Percentiles rank a stretch among this genome's conserved stretches.
Conservation (phyloP, 345 rosid genomes). For the Cardiospermum halicacabum region DNA sequence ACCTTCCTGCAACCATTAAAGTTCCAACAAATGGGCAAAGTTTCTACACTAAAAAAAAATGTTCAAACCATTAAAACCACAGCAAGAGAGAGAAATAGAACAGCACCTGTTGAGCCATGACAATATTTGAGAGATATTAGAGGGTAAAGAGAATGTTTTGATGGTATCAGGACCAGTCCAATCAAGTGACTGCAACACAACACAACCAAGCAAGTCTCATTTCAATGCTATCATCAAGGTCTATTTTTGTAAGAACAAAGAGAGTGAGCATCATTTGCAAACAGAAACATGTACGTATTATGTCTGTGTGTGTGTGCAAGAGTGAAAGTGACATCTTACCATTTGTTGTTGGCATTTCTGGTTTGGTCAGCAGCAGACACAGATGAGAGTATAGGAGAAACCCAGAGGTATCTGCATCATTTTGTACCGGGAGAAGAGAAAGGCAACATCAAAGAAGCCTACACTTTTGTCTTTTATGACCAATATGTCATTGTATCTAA, state of each 20-base stretch:
- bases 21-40: background rate
- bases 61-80: background rate
- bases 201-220: background rate
- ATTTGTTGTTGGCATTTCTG: conserved; percentile 7
- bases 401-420: conserved; percentile 11
- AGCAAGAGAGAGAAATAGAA: background rate
- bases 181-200: background rate
- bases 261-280: conserved; percentile 12
- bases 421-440: conserved; percentile 19
- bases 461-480: background rate
- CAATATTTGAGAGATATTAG: background rate
- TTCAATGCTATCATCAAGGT: background rate
- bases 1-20: conserved; percentile 48
- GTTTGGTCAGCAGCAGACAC: conserved; percentile 15
- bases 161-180: background rate
- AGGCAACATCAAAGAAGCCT: conserved; percentile 2
- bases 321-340: conserved; percentile 25
- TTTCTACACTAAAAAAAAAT: background rate
- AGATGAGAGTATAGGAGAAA: conserved; percentile 3
- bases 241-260: background rate
- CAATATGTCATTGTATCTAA: conserved; percentile 7
- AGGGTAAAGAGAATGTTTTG: background rate
- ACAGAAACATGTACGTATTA: background rate
- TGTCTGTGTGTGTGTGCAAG: background rate
- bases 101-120: conserved; percentile 26